Evolutionary conservation across 345 rosid species (phyloP), one percentile per base, ranked within the genome.

Genomic region (Citrus maxima): DNA sequence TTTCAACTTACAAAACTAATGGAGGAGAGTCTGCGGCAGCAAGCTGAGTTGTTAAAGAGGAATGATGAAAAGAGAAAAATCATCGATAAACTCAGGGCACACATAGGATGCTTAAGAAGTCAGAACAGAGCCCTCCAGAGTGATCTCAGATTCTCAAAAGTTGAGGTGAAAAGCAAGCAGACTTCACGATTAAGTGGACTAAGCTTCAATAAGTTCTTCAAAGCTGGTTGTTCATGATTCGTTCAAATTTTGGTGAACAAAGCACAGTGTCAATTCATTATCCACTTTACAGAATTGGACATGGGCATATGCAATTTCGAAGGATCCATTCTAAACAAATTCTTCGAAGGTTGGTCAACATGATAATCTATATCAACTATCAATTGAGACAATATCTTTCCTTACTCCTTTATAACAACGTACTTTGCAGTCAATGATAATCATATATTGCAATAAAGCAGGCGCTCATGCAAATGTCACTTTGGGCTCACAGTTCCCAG

Each of bases 11-110:
- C 84, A 46, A 77, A 85, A 77, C 87, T 90, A 59, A 82, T 84
- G 84, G 87, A 80, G 80, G 89, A 88, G 82, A 88, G 76, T 80
- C 75, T 85, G 40, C 76, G 49, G 76, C 81, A 85, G 81, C 89
- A 84, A 77, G 86, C 82, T 3, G 88, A 86, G 76, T 55, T 88
- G 84, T 82, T 86, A 21, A 87, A 80, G 65, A 83, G 92, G 75
- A 88, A 88, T 54, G 80, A 82, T 2, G 87, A 90, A 76, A 90
- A 88, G 85, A 82, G 78, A 75, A 74, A 75, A 70, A 77, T 76
- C 64, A 90, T 88, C 28, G 69, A 66, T 10, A 66, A 34, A 80
- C 87, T 88, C 34, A 73, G 34, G 74, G 67, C 69, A 13, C 79
- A 83, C 73, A 49, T 87, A n/a, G 77, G 83, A 38, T 77, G 63